A percentile compares a stretch with the other conserved stretches of the same genome.
phyloP scores from a whole-genome alignment of 164 flowering plant species.

The Liquidambar formosana region DNA sequence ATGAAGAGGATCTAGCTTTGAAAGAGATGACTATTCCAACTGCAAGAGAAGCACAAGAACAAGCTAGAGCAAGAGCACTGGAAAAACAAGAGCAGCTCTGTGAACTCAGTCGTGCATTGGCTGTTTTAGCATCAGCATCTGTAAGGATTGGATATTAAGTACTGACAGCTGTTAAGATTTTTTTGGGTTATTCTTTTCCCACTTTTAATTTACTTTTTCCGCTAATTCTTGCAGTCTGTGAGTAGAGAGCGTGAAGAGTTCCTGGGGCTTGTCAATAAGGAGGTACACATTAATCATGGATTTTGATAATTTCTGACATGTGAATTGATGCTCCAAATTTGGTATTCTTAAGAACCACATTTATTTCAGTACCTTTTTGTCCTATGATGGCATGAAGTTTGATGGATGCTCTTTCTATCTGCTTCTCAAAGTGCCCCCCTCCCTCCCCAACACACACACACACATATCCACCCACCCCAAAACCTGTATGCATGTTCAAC shows the following conservation, averaged over 20 bases:
- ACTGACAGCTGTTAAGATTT: neutral
- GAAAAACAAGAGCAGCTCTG: conserved; percentile 82
- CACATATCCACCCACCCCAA: no score
- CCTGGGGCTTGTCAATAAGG: conserved; percentile 83
- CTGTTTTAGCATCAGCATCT: conserved; percentile 93
- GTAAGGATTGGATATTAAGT: conserved; percentile 43
- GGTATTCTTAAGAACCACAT: no score
- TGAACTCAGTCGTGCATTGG: conserved; percentile 83
- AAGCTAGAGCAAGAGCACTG: conserved; percentile 44
- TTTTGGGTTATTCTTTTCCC: neutral
- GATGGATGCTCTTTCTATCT: no score
- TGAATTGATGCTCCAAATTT: neutral
- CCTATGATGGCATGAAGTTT: no score
- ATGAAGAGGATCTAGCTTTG: conserved; percentile 73
- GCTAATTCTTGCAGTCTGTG: conserved; percentile 68
- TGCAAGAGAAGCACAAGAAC: conserved; percentile 69
- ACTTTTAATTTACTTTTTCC: conserved; percentile 8
- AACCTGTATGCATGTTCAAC: no score
- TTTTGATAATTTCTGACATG: neutral
- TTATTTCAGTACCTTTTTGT: no score
- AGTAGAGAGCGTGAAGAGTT: conserved; percentile 95
- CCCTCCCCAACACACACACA: no score
- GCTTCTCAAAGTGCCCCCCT: no score
- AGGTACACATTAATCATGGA: conserved; percentile 44
- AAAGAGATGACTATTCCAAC: conserved; percentile 75